Evolutionary conservation across 495 filamentous ascomycete species (phyloP).

Genomic region (Aspergillus indologenus): DNA sequence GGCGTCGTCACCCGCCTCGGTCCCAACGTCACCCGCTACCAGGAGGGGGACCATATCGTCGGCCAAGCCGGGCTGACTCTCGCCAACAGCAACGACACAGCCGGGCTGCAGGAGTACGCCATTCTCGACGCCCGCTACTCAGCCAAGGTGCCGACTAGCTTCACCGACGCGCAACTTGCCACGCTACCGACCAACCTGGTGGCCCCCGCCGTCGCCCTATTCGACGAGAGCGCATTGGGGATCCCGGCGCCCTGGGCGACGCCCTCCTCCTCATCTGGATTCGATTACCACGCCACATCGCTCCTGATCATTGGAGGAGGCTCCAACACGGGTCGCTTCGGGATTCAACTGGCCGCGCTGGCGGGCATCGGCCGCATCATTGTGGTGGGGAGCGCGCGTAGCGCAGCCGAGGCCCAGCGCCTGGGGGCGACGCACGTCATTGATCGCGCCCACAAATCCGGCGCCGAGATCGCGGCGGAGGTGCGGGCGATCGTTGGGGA

Average conservation of each 20-base stretch:
- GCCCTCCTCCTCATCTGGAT: conserved; percentile 12
- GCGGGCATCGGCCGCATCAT: conserved; percentile 27
- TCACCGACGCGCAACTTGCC: conserved; percentile 26
- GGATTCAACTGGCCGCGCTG: conserved; percentile 17
- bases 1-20: conserved; percentile 27
- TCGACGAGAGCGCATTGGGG: conserved; percentile 13
- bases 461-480: conserved; percentile 19
- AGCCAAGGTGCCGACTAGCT: conserved; percentile 20
- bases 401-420: not conserved
- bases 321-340: conserved; percentile 28
- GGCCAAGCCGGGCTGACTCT: not conserved
- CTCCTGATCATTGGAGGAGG: conserved; percentile 34
- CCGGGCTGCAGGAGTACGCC: conserved; percentile 28
- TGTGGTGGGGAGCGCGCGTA: not conserved
- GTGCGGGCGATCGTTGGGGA: conserved; percentile 30
- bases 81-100: too few species aligned
- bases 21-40: conserved; percentile 12
- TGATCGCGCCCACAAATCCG: conserved; percentile 19
- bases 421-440: conserved; percentile 35
- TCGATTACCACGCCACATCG: conserved; percentile 20
- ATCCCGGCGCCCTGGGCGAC: conserved; percentile 22
- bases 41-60: conserved; percentile 8
- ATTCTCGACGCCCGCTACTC: conserved; percentile 18
- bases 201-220: conserved; percentile 25
- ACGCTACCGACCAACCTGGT: conserved; percentile 28